These are phyloP conservation scores for Chrysoporthe deuterocubensis DNA, from an alignment of 2,329 filamentous ascomycete genomes.

Conservation along the genomic window DNA sequence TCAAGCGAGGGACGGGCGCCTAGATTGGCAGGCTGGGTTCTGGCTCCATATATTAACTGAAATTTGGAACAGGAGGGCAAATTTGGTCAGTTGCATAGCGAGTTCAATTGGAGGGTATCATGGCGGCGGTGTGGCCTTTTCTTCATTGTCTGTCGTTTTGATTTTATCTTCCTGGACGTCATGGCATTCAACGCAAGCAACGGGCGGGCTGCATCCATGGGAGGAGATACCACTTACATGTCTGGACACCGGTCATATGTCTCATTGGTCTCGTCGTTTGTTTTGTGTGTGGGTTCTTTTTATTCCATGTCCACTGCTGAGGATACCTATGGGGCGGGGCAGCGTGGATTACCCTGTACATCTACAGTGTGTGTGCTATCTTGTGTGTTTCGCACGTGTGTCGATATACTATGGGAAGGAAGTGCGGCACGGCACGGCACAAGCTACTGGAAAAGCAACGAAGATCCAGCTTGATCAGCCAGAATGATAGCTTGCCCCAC, in stretches of 20 bases:
- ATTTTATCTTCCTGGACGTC: conserved; percentile 6
- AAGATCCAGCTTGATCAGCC: conserved; percentile 8
- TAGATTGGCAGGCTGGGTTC: conserved; percentile 6
- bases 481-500: neutral
- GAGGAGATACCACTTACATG: conserved; percentile 28
- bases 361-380: neutral
- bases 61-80: conserved; percentile 1
- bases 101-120: conserved; percentile 21
- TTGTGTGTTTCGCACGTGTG: conserved; percentile 3
- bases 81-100: conserved; percentile 27
- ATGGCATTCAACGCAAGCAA: conserved; percentile 15
- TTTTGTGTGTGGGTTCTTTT: neutral
- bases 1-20: neutral
- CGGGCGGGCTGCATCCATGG: conserved; percentile 23
- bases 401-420: neutral
- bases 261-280: neutral
- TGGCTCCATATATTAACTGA: neutral
- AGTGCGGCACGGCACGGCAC: neutral
- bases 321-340: neutral
- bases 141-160: conserved; percentile 6
- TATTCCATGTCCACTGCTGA: neutral
- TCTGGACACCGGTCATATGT: conserved; percentile 5
- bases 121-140: conserved; percentile 9
- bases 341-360: conserved; percentile 3
- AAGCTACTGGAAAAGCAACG: conserved; percentile 11